Percentiles rank a stretch among this genome's conserved stretches.
These are phyloP conservation scores for Clavariopsis aquatica DNA, from an alignment of 495 filamentous ascomycete species.

Conservation along the genomic window DNA sequence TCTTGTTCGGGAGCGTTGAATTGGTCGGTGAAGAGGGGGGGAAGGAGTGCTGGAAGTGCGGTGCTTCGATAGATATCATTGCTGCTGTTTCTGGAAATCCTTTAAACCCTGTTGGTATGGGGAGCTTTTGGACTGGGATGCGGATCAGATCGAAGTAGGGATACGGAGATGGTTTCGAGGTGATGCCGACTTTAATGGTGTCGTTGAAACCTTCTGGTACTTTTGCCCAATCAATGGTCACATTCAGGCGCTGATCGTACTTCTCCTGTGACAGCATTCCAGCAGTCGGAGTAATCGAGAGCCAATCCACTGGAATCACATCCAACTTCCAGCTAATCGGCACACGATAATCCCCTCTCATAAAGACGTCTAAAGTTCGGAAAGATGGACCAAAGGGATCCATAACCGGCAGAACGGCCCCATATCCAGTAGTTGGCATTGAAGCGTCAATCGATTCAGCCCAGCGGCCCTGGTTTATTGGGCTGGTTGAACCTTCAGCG, in stretches of 20 bases:
- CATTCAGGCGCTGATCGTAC: conserved; percentile 19
- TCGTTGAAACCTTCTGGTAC: conserved; percentile 21
- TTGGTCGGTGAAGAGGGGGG: neutral
- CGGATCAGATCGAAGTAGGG: conserved; percentile 24
- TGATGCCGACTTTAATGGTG: conserved; percentile 19
- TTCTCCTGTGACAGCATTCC: conserved; percentile 14
- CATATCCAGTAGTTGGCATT: conserved; percentile 3
- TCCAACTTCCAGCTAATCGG: conserved; percentile 17
- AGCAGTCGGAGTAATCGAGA: conserved; percentile 13
- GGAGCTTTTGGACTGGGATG: conserved; percentile 21
- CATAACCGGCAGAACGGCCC: conserved; percentile 14
- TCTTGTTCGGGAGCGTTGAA: neutral
- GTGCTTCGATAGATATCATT: conserved; percentile 22
- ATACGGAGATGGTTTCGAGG: conserved; percentile 15
- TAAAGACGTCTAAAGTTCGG: conserved; percentile 21
- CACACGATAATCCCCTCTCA: conserved; percentile 25
- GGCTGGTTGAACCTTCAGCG: conserved; percentile 20
- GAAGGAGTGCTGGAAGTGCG: conserved; percentile 23
- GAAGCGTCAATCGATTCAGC: conserved; percentile 17
- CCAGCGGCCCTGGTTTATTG: conserved; percentile 22
- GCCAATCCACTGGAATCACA: conserved; percentile 16
- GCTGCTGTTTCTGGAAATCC: conserved; percentile 22
- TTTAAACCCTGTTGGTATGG: conserved; percentile 12
- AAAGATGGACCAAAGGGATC: conserved; percentile 18
- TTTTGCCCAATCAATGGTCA: conserved; percentile 17